Evolutionary conservation across 805 yeast genomes (phyloP), one percentile per base, ranked within the genome.

Genomic region (Danielia oregonensis): DNA sequence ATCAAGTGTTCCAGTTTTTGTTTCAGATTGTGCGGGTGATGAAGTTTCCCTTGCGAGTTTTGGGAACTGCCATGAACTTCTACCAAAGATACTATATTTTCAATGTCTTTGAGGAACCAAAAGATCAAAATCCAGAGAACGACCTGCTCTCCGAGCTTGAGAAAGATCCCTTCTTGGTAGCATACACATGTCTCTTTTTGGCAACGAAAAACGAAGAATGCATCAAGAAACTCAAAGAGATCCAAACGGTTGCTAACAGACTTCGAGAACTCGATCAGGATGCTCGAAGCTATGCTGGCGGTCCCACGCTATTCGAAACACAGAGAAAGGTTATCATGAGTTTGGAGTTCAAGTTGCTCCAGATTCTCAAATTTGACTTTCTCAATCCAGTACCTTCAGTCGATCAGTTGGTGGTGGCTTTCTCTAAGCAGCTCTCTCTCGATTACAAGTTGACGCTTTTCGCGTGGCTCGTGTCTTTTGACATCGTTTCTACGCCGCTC

Each of bases 141-240:
- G 52, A 47, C 18, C 42, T 43, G 5, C 12, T 43, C 18, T 30
- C 22, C 6, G 61, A 57, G 30, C 46, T 57, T 19, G 69, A 62
- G 32, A 59, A 52, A 26, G 66, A 72, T 34, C 76, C 79, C 28
- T 69, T 68, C 43, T 79, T 81, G 28, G 73, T 85, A n/a, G 85
- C 86, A 0, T 58, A 81, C 6, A 72, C 91, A 7, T 73, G 87
- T 35, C 54, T 88, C 6, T 74, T 84, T 37, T 63, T 86, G 11
- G 83, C 95, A 2, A 65, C 81, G 27, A 86, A 88, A 55, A 78
- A 79, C 43, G 94, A 86, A 51, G 96, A 88, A 51, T 85, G 88
- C 26, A 80, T 87, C 26, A 87, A 86, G 54, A 83, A 83, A 46
- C 55, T 82, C 11, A 68, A 76, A 33, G 86, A 83, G 29, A 69